Evolutionary conservation across 495 filamentous ascomycete genomes (phyloP).

Genomic region (Thozetella sp.): DNA sequence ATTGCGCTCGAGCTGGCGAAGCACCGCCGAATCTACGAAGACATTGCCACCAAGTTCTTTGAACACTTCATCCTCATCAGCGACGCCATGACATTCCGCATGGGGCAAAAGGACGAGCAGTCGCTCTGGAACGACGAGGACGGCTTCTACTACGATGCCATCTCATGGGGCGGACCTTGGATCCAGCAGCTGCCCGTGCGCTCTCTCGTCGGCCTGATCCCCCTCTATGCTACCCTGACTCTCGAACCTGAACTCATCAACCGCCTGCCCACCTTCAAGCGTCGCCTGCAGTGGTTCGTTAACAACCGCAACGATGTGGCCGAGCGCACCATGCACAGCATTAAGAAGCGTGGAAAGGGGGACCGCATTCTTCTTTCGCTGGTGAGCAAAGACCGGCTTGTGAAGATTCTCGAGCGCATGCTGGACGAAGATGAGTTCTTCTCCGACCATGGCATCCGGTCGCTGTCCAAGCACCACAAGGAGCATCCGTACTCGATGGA

Average conservation of each 20-base stretch:
- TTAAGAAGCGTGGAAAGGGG: constrained; percentile 84
- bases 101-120: constrained; percentile 71
- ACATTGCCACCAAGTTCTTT: constrained; percentile 98
- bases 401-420: constrained; percentile 87
- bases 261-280: constrained; percentile 91
- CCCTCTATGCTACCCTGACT: constrained; percentile 87
- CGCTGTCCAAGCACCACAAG: constrained; percentile 90
- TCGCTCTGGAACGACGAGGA: constrained; percentile 96
- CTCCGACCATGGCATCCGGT: constrained; percentile 86
- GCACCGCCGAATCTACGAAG: constrained; percentile 94
- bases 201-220: constrained; percentile 91
- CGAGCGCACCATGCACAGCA: constrained; percentile 89
- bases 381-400: constrained; percentile 84
- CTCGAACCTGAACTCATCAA: constrained; percentile 93
- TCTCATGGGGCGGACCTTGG: constrained; percentile 91
- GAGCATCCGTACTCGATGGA: constrained; percentile 93
- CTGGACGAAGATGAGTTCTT: constrained; percentile 93
- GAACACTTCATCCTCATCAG: constrained; percentile 98
- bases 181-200: constrained; percentile 88
- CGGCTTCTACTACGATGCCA: constrained; percentile 97
- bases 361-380: constrained; percentile 83
- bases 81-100: constrained; percentile 93
- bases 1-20: constrained; percentile 94
- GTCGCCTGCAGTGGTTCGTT: constrained; percentile 89
- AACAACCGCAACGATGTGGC: constrained; percentile 82